phyloP scores from a whole-genome alignment of 2,329 filamentous ascomycete species.

The Epichloe gansuensis region DNA sequence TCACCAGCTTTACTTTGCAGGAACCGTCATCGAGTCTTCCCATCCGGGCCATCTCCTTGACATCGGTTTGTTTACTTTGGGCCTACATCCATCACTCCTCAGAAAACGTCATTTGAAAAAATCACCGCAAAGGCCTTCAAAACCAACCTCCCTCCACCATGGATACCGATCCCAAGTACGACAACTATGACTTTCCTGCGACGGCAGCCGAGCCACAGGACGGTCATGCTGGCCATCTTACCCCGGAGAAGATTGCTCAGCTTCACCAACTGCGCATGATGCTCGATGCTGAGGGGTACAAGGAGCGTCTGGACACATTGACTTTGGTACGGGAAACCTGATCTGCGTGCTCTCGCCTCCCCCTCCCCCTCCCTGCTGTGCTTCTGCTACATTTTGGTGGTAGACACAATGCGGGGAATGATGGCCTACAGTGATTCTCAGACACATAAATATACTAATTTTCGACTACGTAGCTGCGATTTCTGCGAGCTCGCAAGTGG shows the following conservation, averaged over 20 bases:
- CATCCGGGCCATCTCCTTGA: not conserved
- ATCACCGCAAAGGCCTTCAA: not conserved
- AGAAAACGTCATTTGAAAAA: not conserved
- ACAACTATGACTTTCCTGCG: constrained; percentile 88
- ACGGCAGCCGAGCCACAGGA: constrained; percentile 54
- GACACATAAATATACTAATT: not conserved
- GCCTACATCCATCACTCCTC: not conserved
- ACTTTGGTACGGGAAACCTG: constrained; percentile 54
- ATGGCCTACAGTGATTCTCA: too few relatives aligned
- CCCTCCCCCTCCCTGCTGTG: too few relatives aligned
- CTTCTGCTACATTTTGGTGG: not conserved
- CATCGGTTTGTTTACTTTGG: not conserved
- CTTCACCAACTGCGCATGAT: constrained; percentile 73
- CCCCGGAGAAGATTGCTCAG: constrained; percentile 75
- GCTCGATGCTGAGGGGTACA: constrained; percentile 76
- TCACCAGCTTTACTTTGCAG: not conserved
- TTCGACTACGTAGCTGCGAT: constrained; percentile 51
- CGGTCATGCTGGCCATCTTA: constrained; percentile 84
- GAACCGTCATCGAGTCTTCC: not conserved
- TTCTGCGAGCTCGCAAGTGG: constrained; percentile 91
- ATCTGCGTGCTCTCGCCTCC: not conserved
- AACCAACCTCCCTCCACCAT: constrained; percentile 22
- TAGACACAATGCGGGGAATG: not conserved
- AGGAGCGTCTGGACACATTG: constrained; percentile 77
- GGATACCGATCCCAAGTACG: constrained; percentile 78